Evolutionary conservation across 805 yeast genomes (phyloP), one percentile per base, ranked within the genome.

Genomic region (Saccharomycopsis synnaedendra): DNA sequence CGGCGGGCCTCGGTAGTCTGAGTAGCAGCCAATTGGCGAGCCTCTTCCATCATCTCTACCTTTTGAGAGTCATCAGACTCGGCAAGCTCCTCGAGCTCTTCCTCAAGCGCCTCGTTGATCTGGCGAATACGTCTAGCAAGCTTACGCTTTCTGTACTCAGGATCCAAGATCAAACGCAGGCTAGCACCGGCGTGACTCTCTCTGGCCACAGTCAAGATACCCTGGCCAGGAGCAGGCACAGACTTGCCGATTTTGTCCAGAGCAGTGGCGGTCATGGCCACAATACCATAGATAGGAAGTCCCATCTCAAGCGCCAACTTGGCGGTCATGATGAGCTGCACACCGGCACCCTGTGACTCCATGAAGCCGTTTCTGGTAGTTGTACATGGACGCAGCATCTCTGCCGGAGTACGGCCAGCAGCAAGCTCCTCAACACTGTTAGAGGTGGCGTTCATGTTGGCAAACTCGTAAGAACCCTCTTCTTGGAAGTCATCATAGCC

Each of bases 331-430:
- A 93, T 78, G 55, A 93, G 82, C 74, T 93, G 97, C 58, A 86
- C 84, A 80, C 99, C 99, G 46, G 97, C 79, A 75, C 99, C 99
- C 71, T 93, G 99, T 39, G 98, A 82, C 75, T 93, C 99, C 97
- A 93, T 93, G 75, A 93, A 93, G 59, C 99, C 99, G 58, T 82
- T 76, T 76, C 99, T 85, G 42, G 95, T 74, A 39, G 97, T 83
- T 46, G 99, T 89, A 47, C 97, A 77, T 49, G 99, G 99, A 71
- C 99, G 85, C 31, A 97, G 90, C 97, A 93, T 93, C 69, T 93
- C 98, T 50, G 82, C 74, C 57, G 99, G 97, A 45, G 97, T 86
- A 74, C 99, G 86, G 56, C 99, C 99, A 57, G 86, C 93, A 44
- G 77, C 95, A 57, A 83, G 73, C 71, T 93, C 99, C 51, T 81